A percentile compares a stretch with the other conserved stretches of the same genome.
These are phyloP conservation scores for Isoetes taiwanensis DNA, from an alignment of 75 land plant species.

Conservation along the genomic window DNA sequence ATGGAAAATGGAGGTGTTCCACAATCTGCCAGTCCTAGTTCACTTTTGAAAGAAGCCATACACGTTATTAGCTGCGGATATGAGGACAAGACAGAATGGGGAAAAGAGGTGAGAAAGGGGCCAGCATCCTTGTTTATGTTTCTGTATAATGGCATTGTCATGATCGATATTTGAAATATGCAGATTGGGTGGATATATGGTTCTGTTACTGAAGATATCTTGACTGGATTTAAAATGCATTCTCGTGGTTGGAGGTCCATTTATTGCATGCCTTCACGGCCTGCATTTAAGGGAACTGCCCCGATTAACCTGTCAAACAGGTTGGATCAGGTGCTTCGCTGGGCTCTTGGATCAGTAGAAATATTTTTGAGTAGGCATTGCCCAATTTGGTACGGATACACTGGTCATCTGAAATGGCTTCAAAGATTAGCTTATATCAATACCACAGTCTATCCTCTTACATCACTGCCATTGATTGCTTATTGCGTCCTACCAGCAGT, in stretches of 20 bases:
- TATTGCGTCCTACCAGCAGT: constrained; percentile 86
- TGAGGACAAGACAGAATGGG: constrained; percentile 85
- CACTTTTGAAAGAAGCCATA: constrained; percentile 66
- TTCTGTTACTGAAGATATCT: constrained; percentile 71
- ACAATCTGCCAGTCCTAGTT: constrained; percentile 60
- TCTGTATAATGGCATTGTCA: not conserved
- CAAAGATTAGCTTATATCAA: constrained; percentile 84
- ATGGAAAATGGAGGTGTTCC: constrained; percentile 83
- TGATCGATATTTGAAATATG: not conserved
- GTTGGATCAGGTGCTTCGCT: constrained; percentile 66
- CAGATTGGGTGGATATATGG: constrained; percentile 90
- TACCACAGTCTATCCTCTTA: constrained; percentile 85
- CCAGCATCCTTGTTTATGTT: not conserved
- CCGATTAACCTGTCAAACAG: constrained; percentile 78
- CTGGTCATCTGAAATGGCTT: constrained; percentile 74
- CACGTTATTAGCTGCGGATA: constrained; percentile 85
- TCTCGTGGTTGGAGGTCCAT: constrained; percentile 73
- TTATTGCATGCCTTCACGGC: constrained; percentile 72
- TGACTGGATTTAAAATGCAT: constrained; percentile 85
- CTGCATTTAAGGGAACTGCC: constrained; percentile 81
- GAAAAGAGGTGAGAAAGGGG: constrained; percentile 35
- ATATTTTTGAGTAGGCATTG: constrained; percentile 68
- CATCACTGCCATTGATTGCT: constrained; percentile 75
- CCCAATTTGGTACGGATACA: constrained; percentile 57
- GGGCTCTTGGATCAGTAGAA: constrained; percentile 83